These are phyloP conservation scores for Tulasnella sp. DNA, from an alignment of 768 basidiomycete species.

Conservation along the genomic window DNA sequence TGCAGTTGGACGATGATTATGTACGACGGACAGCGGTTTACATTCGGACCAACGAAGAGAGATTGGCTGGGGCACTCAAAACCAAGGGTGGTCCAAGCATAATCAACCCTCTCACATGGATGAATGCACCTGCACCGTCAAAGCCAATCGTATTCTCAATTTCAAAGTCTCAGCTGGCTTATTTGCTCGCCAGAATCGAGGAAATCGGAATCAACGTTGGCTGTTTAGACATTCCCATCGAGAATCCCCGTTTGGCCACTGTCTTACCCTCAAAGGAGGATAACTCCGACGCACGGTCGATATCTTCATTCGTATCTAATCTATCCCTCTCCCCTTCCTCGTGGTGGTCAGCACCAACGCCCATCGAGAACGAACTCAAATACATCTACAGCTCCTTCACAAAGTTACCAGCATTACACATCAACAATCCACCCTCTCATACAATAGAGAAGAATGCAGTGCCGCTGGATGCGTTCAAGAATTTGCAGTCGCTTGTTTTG, in stretches of 20 bases:
- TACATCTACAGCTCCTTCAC: slow-evolving; percentile 85
- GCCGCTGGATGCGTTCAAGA: slow-evolving; percentile 77
- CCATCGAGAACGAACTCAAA: slow-evolving; percentile 61
- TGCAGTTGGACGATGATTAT: slow-evolving; percentile 67
- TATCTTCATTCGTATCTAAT: slow-evolving; percentile 62
- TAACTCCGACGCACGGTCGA: slow-evolving; percentile 60
- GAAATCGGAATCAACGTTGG: slow-evolving; percentile 65
- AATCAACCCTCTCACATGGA: slow-evolving; percentile 20
- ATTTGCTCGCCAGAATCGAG: slow-evolving; percentile 76
- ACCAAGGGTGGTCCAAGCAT: slow-evolving; percentile 21
- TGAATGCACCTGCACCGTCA: slow-evolving; percentile 25
- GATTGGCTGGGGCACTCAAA: slow-evolving; percentile 45
- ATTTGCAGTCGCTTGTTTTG: slow-evolving; percentile 60
- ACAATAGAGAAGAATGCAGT: slow-evolving; percentile 42
- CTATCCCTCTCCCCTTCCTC: slow-evolving; percentile 51
- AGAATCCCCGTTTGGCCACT: slow-evolving; percentile 57
- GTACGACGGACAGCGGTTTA: slow-evolving; percentile 55
- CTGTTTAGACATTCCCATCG: slow-evolving; percentile 62
- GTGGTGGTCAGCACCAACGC: slow-evolving; percentile 60
- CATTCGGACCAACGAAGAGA: slow-evolving; percentile 57
- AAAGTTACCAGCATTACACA: slow-evolving; percentile 64
- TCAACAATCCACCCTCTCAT: slow-evolving; percentile 50
- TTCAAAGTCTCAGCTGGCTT: slow-evolving; percentile 77
- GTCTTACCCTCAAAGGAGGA: slow-evolving; percentile 33
- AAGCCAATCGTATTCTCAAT: slow-evolving; percentile 49